These are phyloP conservation scores for Zygoascus meyerae DNA, from an alignment of 1,139 yeast species.

Conservation along the genomic window DNA sequence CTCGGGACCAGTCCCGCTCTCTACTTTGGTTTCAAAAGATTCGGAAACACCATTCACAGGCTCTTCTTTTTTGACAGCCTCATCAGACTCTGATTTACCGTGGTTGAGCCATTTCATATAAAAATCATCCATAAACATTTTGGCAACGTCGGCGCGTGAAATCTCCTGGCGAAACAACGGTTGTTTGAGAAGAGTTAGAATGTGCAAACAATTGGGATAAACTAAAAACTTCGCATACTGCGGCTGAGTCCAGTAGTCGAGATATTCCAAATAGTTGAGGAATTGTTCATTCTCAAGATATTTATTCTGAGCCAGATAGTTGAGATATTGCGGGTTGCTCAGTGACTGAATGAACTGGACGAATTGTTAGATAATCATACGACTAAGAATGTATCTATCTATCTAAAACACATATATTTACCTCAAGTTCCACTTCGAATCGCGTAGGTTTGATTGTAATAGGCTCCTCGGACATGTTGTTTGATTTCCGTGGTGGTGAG, in stretches of 20 bases:
- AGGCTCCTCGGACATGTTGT: background rate
- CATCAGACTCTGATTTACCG: background rate
- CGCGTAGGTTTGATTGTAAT: conserved; percentile 46
- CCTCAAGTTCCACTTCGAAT: conserved; percentile 77
- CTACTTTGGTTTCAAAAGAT: background rate
- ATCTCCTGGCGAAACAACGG: conserved; percentile 38
- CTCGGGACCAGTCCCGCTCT: background rate
- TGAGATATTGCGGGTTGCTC: conserved; percentile 69
- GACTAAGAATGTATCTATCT: no score
- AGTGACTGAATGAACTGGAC: conserved; percentile 68
- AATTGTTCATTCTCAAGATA: conserved; percentile 57
- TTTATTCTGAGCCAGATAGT: conserved; percentile 68
- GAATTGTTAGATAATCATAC: conserved; percentile 50
- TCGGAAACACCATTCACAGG: background rate
- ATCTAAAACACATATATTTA: conserved; percentile 24
- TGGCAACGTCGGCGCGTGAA: conserved; percentile 38
- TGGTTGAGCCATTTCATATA: conserved; percentile 34
- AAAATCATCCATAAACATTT: conserved; percentile 39
- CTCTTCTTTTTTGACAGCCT: background rate
- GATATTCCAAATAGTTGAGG: conserved; percentile 57
- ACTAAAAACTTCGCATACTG: conserved; percentile 60
- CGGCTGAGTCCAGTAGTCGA: conserved; percentile 70
- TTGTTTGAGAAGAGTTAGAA: conserved; percentile 48
- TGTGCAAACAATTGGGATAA: conserved; percentile 66
- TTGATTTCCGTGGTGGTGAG: no score